Conservation (phyloP, 306 rosid species). For the Pterocarpus macrocarpus region DNA sequence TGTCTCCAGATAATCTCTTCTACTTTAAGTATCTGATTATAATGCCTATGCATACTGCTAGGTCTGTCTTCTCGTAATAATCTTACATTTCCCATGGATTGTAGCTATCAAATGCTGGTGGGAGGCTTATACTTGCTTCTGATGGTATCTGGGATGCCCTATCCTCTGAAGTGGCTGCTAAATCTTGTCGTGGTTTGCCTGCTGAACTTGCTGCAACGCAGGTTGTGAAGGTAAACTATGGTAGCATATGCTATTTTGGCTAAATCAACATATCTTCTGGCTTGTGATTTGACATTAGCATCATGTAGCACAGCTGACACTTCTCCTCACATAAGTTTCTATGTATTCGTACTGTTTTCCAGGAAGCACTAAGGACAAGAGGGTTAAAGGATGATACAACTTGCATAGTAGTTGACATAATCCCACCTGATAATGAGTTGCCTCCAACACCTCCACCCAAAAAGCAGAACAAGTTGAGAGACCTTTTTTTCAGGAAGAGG, state of each 20-base stretch:
- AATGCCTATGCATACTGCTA: conserved; percentile 35
- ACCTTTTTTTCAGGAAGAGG: conserved; percentile 71
- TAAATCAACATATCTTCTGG: conserved; percentile 34
- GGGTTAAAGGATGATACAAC: conserved; percentile 97
- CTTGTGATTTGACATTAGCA: conserved; percentile 36
- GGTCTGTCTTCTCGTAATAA: conserved; percentile 29
- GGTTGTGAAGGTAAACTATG: conserved; percentile 81
- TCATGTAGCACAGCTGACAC: conserved; percentile 24
- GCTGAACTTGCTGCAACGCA: conserved; percentile 96
- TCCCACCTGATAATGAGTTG: conserved; percentile 75
- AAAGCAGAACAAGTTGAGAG: conserved; percentile 70
- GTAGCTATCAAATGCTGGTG: conserved; percentile 87
- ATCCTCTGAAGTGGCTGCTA: conserved; percentile 89
- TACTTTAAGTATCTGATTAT: conserved; percentile 22
- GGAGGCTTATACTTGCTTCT: conserved; percentile 95
- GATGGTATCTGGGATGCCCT: conserved; percentile 99
- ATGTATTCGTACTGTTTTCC: conserved; percentile 32
- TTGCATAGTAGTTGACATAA: conserved; percentile 88
- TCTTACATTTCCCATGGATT: conserved; percentile 50
- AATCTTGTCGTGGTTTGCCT: conserved; percentile 86
- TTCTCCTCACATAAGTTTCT: conserved; percentile 23
- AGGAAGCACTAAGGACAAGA: conserved; percentile 86
- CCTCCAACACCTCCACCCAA: conserved; percentile 70
- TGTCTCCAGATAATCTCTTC: conserved; percentile 8
- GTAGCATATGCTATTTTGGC: conserved; percentile 27